These are phyloP conservation scores for Macrophomina tecta DNA, from an alignment of 2,329 filamentous ascomycete species.

Conservation along the genomic window DNA sequence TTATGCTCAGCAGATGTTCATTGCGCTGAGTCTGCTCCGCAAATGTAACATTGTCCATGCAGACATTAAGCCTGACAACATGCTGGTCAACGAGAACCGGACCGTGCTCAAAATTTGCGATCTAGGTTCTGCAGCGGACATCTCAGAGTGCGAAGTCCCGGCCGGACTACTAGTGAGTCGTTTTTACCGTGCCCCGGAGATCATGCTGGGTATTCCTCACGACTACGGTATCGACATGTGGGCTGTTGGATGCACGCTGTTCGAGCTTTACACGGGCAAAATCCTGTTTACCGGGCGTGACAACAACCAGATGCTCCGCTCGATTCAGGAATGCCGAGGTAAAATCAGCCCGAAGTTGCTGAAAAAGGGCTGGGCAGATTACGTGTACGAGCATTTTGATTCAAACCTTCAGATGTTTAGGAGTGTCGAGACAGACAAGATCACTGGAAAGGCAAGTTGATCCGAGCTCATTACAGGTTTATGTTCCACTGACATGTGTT, in stretches of 20 bases:
- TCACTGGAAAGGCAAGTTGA: slow-evolving; percentile 70
- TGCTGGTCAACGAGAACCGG: slow-evolving; percentile 84
- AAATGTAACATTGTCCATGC: slow-evolving; percentile 94
- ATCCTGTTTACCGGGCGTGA: slow-evolving; percentile 93
- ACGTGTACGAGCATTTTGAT: slow-evolving; percentile 75
- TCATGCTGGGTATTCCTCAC: slow-evolving; percentile 81
- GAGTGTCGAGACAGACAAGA: slow-evolving; percentile 84
- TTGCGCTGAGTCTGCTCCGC: slow-evolving; percentile 84
- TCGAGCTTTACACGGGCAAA: slow-evolving; percentile 96
- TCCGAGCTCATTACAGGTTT: slow-evolving; percentile 30
- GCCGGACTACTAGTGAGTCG: slow-evolving; percentile 89
- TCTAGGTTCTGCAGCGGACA: slow-evolving; percentile 92
- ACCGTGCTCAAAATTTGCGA: slow-evolving; percentile 94
- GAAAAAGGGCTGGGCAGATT: slow-evolving; percentile 70
- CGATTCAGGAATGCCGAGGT: slow-evolving; percentile 94
- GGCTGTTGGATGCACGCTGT: slow-evolving; percentile 96
- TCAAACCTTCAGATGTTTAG: slow-evolving; percentile 83
- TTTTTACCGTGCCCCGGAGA: slow-evolving; percentile 96
- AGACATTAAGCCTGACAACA: slow-evolving; percentile 97
- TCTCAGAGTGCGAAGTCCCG: slow-evolving; percentile 84
- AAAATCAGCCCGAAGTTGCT: slow-evolving; percentile 90
- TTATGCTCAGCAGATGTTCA: slow-evolving; percentile 94
- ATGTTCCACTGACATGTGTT: slow-evolving; percentile 22
- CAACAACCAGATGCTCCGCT: slow-evolving; percentile 98
- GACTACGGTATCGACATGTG: slow-evolving; percentile 96